Evolutionary conservation across 768 basidiomycete species (phyloP), one percentile per base, ranked within the genome.

Genomic region (Neoboletus brunneissimus): DNA sequence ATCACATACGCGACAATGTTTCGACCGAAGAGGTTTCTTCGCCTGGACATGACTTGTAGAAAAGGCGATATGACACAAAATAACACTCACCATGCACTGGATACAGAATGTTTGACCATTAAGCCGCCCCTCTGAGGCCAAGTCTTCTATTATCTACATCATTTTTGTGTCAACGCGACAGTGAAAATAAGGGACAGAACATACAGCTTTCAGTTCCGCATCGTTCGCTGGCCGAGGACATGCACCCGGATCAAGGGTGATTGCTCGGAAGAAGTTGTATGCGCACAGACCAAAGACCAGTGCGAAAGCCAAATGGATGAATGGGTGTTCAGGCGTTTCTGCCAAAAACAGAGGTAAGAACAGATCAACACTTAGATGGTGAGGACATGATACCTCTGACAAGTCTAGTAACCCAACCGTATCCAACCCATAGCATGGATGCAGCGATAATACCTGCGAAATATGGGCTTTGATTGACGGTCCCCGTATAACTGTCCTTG

Each of bases 51-150:
- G 13, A 35, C 10, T 46, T 42, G 35, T 48, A 46, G 3, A 48
- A 41, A 16, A 31, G n/a, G 43, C 4, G 23, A 40, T n/a, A 45
- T 29, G 15, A 25, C 20, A 20, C 20, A 34, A 35, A 53, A 50
- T 8, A 16, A 20, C 4, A 47, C 83, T 47, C 59, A 88, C 89
- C 93, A 98, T 93, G 74, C 96, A 98, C 56, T 87, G 84, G 49
- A 99, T 88, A 66, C 97, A 98, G 72, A 98, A 98, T 11, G 94
- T 94, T 70, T 94, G 94, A 1, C 96, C 95, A 69, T 98, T 98
- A 27, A 99, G 75, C 18, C 88, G 79, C 16, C 94, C 93, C 66
- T 88, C 85, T 11, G 88, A 87, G 15, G 94, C 91, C 18, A 98
- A 77, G 29, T 94, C 91, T 68, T 98, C 95, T 47, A 99, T 87